Percentiles rank a stretch among this genome's conserved stretches.
Conservation (phyloP, 1,284 basidiomycete species). For the Sanghuangporus weigelae region DNA sequence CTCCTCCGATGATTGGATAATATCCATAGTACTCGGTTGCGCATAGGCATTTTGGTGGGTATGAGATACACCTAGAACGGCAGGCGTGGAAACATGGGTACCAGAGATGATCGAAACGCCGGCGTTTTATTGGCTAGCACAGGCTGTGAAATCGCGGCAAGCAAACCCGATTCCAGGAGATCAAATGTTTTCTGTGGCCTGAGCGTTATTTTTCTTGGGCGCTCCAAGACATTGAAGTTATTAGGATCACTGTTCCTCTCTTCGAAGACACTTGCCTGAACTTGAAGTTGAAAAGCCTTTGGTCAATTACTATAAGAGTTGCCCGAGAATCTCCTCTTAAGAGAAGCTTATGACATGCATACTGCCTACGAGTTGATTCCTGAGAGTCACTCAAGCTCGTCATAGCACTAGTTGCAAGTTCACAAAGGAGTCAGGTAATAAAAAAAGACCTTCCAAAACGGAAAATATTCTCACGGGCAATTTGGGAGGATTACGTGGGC, state of each 20-base stretch:
- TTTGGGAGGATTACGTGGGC: neutral
- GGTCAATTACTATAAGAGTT: too few species aligned
- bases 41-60: neutral
- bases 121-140: slow-evolving; percentile 1
- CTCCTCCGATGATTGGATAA: neutral
- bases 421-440: neutral
- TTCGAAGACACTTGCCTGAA: neutral
- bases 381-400: neutral
- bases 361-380: too few species aligned
- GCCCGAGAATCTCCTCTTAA: too few species aligned
- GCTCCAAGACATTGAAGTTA: neutral
- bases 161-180: neutral
- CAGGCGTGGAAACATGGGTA: slow-evolving; percentile 6
- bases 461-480: neutral
- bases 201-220: neutral
- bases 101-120: slow-evolving; percentile 8
- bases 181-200: neutral
- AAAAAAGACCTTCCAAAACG: neutral
- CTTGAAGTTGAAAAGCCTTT: too few species aligned
- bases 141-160: slow-evolving; percentile 4
- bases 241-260: neutral
- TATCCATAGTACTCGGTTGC: neutral
- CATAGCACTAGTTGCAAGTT: neutral
- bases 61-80: neutral
- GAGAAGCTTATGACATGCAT: too few species aligned